Evolutionary conservation across 345 rosid species (phyloP).

Genomic region (Acer yangbiense): DNA sequence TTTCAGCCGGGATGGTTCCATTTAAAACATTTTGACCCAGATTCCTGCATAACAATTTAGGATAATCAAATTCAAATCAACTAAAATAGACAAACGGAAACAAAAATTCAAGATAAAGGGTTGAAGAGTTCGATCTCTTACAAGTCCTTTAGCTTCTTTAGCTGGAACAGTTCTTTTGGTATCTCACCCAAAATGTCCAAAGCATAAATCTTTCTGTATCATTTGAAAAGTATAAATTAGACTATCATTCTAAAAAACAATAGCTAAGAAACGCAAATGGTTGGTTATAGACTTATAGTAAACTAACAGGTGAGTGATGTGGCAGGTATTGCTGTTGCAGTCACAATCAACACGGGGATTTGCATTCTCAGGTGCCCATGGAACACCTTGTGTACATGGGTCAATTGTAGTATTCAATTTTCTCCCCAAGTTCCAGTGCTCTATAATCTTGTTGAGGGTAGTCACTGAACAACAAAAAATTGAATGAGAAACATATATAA

Average conservation of each 20-base stretch:
- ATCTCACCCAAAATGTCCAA: conserved; percentile 54
- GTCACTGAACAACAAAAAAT: conserved; percentile 34
- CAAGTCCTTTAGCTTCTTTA: conserved; percentile 52
- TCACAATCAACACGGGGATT: conserved; percentile 55
- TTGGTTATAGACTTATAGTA: conserved; percentile 13
- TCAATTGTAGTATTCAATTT: conserved; percentile 40
- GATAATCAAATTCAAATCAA: conserved; percentile 11
- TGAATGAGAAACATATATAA: neutral
- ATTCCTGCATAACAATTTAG: conserved; percentile 40
- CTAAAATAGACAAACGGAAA: conserved; percentile 1
- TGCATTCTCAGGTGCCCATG: conserved; percentile 37
- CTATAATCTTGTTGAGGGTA: conserved; percentile 47
- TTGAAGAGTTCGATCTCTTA: conserved; percentile 23
- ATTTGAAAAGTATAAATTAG: neutral
- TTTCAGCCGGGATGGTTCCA: conserved; percentile 52
- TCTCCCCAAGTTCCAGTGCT: conserved; percentile 48
- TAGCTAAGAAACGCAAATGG: neutral
- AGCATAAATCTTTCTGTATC: conserved; percentile 61
- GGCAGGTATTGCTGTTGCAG: conserved; percentile 47
- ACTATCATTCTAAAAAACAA: neutral
- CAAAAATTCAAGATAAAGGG: neutral
- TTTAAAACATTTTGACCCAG: conserved; percentile 52
- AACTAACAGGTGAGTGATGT: conserved; percentile 51
- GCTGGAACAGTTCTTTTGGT: conserved; percentile 49
- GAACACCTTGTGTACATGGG: conserved; percentile 44